Conservation (phyloP, 2,329 filamentous ascomycete species). For the Trichoderma sp. region DNA sequence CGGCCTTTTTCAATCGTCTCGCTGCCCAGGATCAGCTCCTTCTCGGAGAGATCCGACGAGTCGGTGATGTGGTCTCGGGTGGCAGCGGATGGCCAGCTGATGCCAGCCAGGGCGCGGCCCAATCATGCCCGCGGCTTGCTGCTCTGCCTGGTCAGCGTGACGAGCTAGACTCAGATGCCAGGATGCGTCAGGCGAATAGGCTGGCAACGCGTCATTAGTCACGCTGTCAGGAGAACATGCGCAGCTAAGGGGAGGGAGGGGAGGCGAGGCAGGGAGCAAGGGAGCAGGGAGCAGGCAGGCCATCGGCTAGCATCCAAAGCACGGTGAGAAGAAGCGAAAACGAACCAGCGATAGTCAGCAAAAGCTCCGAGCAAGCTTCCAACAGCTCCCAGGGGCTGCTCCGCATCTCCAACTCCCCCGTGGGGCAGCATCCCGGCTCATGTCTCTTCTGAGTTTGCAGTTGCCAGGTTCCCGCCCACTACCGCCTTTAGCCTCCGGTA, state of each 20-base stretch:
- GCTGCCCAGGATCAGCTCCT: constrained; percentile 1
- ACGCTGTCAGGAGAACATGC: constrained; percentile 17
- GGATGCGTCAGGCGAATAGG: constrained; percentile 19
- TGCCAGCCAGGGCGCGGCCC: constrained; percentile 7
- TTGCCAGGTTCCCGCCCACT: constrained; percentile 16
- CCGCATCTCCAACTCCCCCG: constrained; percentile 16
- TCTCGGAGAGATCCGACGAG: constrained; percentile 19
- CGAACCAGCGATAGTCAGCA: not conserved
- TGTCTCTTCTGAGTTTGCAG: not conserved
- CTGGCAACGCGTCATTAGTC: constrained; percentile 20
- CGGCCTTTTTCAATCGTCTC: not conserved
- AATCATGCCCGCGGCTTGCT: constrained; percentile 3
- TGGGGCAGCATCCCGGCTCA: constrained; percentile 12
- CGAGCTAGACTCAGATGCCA: constrained; percentile 15
- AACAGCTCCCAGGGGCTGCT: constrained; percentile 2
- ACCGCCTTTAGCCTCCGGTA: constrained; percentile 16
- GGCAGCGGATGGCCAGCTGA: constrained; percentile 15
- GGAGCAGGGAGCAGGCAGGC: not conserved
- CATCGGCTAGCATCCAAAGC: not conserved
- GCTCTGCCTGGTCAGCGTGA: constrained; percentile 13
- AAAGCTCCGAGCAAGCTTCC: not conserved
- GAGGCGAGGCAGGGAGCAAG: not conserved
- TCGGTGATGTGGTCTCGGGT: constrained; percentile 7
- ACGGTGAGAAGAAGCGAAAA: not conserved
- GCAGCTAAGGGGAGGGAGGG: constrained; percentile 10